Base-by-base conservation (phyloP, 768 basidiomycete species). In the Naganishia randhawae region DNA sequence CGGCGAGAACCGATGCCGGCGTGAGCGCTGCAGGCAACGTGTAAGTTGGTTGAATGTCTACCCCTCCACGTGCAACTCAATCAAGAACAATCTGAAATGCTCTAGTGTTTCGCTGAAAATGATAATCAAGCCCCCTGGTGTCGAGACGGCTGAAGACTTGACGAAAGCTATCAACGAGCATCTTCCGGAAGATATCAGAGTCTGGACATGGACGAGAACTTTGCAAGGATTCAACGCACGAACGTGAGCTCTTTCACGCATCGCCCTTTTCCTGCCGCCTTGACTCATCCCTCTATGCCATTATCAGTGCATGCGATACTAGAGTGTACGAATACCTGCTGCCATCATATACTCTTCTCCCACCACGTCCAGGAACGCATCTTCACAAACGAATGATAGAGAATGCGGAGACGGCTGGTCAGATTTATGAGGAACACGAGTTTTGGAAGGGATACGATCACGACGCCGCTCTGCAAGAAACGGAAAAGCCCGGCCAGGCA, bases 311-410 rank as follows among this genome's bases (percentile, higher is more conserved):
- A 2, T 97, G 94, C 81, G 94, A 97, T 77, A 95, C 93, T 69
- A 86, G 95, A 69, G 92, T 93, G 78, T 99, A 99, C 81, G 96
- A 94, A 17, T 99, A 99, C 80, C 91, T 91, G 81, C 89, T 99
- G 72, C 96, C 96, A 0, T 87, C 91, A 0, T 96, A 98, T 80
- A 84, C 94, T 45, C 84, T 99, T 63, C 85, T 98, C 31, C 92
- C 95, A 1, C 93, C 96, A 0, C 89, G 87, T 76, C 90, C 91
- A 5, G 85, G 82, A 25, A 87, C 88, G 48, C 84, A 85, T 14
- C 83, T 92, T 50, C 72, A 53, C 25, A 71, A 74, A 29, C 69
- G 80, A 54, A 69, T 82, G 64, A 71, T 73, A 32, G 55, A 68
- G 50, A 62, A 66, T 50, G 29, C 41, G 8, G 17, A 29, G 32